Evolutionary conservation across 139 green algal genomes (phyloP).

Genomic region (Chlamydomonas sp.): DNA sequence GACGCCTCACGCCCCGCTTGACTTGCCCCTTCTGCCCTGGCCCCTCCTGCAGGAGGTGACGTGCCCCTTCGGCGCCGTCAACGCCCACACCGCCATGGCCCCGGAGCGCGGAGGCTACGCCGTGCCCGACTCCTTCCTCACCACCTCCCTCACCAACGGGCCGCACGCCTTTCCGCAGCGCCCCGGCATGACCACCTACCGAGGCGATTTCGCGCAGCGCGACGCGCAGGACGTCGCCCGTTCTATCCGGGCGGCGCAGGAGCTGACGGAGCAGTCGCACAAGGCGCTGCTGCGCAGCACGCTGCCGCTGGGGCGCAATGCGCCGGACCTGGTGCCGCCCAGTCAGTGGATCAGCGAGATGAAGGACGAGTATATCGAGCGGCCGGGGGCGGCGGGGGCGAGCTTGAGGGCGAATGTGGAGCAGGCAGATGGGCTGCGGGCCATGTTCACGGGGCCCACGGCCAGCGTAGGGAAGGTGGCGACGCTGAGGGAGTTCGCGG

Average conservation of each 20-base stretch:
- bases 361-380: slow-evolving; percentile 12
- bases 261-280: background rate
- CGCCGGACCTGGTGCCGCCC: slow-evolving; percentile 5
- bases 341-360: slow-evolving; percentile 22
- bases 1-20: too few relatives aligned
- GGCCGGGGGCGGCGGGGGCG: background rate
- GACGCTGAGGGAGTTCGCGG: too few relatives aligned
- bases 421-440: background rate
- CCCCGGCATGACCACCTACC: slow-evolving; percentile 10
- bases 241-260: background rate
- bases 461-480: background rate
- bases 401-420: background rate
- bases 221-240: background rate
- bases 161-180: slow-evolving; percentile 10
- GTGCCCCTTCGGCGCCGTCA: slow-evolving; percentile 46
- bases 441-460: slow-evolving; percentile 21
- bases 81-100: slow-evolving; percentile 40
- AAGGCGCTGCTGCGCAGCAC: background rate
- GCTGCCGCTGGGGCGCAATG: slow-evolving; percentile 26
- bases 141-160: background rate
- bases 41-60: slow-evolving; percentile 7
- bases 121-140: slow-evolving; percentile 36
- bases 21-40: too few relatives aligned
- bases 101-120: slow-evolving; percentile 25
- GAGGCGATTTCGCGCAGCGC: slow-evolving; percentile 12